phyloP scores from a whole-genome alignment of 1,139 yeast genomes.

The Taphrina communis region DNA sequence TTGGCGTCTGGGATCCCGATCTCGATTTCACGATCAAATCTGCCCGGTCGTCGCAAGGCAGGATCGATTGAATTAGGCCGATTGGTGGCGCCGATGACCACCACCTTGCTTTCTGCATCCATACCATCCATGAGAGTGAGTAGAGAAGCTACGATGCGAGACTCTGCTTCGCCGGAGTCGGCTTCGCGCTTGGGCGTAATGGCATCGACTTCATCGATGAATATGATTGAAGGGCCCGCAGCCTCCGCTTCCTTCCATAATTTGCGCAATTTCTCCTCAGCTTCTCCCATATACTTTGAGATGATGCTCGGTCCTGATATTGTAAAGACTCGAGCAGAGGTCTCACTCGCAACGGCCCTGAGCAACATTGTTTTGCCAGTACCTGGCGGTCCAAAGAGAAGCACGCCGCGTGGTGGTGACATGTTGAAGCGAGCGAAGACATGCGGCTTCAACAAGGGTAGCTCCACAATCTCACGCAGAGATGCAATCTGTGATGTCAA shows the following conservation, averaged over 20 bases:
- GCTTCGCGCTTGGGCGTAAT: constrained; percentile 84
- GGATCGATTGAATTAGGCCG: constrained; percentile 82
- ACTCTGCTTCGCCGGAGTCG: constrained; percentile 86
- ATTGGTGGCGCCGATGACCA: constrained; percentile 81
- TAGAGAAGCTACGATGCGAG: constrained; percentile 86
- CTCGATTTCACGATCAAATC: constrained; percentile 94
- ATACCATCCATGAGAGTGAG: constrained; percentile 89
- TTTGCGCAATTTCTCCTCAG: constrained; percentile 81
- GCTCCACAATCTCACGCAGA: constrained; percentile 70
- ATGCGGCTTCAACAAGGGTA: constrained; percentile 79
- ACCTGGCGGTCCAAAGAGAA: constrained; percentile 96
- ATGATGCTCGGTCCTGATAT: constrained; percentile 92
- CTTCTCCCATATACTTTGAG: constrained; percentile 90
- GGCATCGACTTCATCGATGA: constrained; percentile 92
- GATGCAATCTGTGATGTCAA: constrained; percentile 65
- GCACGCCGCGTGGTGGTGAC: constrained; percentile 85
- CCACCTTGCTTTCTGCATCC: constrained; percentile 64
- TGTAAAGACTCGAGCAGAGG: constrained; percentile 76
- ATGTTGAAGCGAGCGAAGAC: constrained; percentile 85
- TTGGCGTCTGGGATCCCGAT: constrained; percentile 97
- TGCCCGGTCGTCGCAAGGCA: constrained; percentile 87
- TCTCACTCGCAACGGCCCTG: constrained; percentile 75
- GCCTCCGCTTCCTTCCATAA: constrained; percentile 81
- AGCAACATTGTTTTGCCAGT: constrained; percentile 94
- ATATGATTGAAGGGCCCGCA: constrained; percentile 83